These are phyloP conservation scores for Hymenoscyphus occultus DNA, from an alignment of 2,329 filamentous ascomycete species.

Conservation along the genomic window DNA sequence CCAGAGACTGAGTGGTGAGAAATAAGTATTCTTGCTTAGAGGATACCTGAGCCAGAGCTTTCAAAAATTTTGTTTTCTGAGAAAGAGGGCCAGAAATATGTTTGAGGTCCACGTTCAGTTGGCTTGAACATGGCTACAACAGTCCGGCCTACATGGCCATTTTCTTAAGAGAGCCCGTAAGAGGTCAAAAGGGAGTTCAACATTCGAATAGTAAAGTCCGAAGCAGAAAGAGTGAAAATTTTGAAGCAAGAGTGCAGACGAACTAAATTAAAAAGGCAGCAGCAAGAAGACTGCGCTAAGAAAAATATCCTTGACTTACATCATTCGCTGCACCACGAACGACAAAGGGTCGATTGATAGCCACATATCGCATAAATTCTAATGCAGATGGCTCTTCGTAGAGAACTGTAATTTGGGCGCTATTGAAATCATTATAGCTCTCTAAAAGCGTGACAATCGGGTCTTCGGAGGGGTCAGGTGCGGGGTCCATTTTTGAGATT, in stretches of 20 bases:
- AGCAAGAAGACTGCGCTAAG: not conserved
- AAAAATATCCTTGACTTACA: slow-evolving; percentile 3
- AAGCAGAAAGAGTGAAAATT: too few relatives aligned
- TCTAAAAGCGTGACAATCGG: slow-evolving; percentile 56
- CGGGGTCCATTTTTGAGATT: slow-evolving; percentile 9
- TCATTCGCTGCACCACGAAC: slow-evolving; percentile 58
- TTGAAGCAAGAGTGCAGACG: not conserved
- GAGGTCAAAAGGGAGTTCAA: too few relatives aligned
- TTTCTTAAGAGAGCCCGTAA: too few relatives aligned
- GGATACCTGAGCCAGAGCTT: too few relatives aligned
- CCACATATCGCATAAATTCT: slow-evolving; percentile 76
- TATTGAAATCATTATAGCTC: slow-evolving; percentile 73
- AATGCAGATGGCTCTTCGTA: slow-evolving; percentile 65
- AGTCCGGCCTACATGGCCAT: too few relatives aligned
- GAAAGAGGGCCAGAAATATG: too few relatives aligned
- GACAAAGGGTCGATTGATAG: slow-evolving; percentile 72
- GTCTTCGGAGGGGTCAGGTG: slow-evolving; percentile 32
- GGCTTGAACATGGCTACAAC: too few relatives aligned
- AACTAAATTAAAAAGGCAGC: not conserved
- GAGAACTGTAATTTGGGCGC: slow-evolving; percentile 57
- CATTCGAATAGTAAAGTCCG: too few relatives aligned
- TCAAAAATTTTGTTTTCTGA: too few relatives aligned
- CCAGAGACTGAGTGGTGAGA: not conserved
- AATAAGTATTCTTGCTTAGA: too few relatives aligned
- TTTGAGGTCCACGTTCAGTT: too few relatives aligned